A percentile compares a stretch with the other conserved stretches of the same genome.
These are phyloP conservation scores for Monilinia polystroma DNA, from an alignment of 2,329 filamentous ascomycete genomes.

Conservation along the genomic window DNA sequence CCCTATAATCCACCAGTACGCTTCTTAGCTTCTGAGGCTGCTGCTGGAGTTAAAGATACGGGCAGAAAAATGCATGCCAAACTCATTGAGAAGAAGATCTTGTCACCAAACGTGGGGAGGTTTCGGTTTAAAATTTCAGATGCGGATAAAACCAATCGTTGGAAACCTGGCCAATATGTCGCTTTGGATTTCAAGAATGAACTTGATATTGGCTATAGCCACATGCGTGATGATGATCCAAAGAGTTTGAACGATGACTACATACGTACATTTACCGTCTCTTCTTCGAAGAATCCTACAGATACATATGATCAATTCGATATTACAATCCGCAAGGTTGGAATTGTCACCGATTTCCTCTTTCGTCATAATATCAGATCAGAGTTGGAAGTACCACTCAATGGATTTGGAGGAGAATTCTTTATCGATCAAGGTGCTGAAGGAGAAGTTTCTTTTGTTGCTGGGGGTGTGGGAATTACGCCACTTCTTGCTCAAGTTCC, in stretches of 20 bases:
- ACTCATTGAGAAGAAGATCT: conserved; percentile 55
- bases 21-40: conserved; percentile 59
- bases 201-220: conserved; percentile 70
- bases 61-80: conserved; percentile 45
- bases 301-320: conserved; percentile 51
- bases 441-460: conserved; percentile 58
- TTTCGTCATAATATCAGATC: conserved; percentile 55
- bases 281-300: conserved; percentile 46
- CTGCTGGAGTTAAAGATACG: conserved; percentile 20
- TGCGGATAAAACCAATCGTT: conserved; percentile 43
- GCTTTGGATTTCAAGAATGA: conserved; percentile 71
- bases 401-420: conserved; percentile 72
- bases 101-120: conserved; percentile 67
- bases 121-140: conserved; percentile 57
- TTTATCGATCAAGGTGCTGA: conserved; percentile 41
- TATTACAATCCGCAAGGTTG: conserved; percentile 69
- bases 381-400: conserved; percentile 62
- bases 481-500: conserved; percentile 71
- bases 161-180: conserved; percentile 73
- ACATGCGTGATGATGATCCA: conserved; percentile 83
- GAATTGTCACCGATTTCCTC: conserved; percentile 65
- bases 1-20: conserved; percentile 79
- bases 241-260: conserved; percentile 81
- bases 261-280: conserved; percentile 79
- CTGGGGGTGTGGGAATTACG: conserved; percentile 80